A percentile compares a stretch with the other conserved stretches of the same genome.
These are phyloP conservation scores for Phytopythium aichiense DNA, from an alignment of 352 stramenopile genomes.

Conservation along the genomic window DNA sequence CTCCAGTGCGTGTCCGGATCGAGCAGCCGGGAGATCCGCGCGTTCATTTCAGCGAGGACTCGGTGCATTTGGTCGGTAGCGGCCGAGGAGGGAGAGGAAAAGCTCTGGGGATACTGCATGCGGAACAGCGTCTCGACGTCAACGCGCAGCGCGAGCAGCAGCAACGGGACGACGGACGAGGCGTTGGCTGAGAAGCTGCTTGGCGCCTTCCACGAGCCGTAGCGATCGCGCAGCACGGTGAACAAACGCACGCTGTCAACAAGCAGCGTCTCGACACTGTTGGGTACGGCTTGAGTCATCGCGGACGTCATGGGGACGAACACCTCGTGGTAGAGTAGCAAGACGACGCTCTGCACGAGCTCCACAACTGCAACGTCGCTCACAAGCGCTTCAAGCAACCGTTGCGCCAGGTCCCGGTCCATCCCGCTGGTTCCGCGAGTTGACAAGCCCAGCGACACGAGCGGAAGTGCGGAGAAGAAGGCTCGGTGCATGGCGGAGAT, in stretches of 20 bases:
- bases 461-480: constrained; percentile 43
- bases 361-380: constrained; percentile 18
- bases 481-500: constrained; percentile 40
- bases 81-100: constrained; percentile 17
- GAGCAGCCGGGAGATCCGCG: constrained; percentile 38
- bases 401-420: constrained; percentile 19
- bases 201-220: constrained; percentile 14
- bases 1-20: constrained; percentile 52
- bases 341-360: constrained; percentile 29
- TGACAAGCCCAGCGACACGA: constrained; percentile 36
- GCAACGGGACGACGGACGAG: constrained; percentile 26
- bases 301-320: constrained; percentile 13
- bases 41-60: constrained; percentile 39
- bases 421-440: constrained; percentile 7
- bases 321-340: constrained; percentile 41
- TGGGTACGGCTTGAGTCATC: background rate
- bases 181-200: constrained; percentile 8
- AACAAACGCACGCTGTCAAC: constrained; percentile 39
- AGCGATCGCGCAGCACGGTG: constrained; percentile 10
- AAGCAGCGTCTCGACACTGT: constrained; percentile 35
- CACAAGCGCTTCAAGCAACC: constrained; percentile 24
- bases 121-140: constrained; percentile 58
- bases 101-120: constrained; percentile 57
- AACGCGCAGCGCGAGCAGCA: constrained; percentile 57
- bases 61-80: constrained; percentile 32